Conservation (phyloP, 2,329 filamentous ascomycete species). For the Trichoderma hamatum region DNA sequence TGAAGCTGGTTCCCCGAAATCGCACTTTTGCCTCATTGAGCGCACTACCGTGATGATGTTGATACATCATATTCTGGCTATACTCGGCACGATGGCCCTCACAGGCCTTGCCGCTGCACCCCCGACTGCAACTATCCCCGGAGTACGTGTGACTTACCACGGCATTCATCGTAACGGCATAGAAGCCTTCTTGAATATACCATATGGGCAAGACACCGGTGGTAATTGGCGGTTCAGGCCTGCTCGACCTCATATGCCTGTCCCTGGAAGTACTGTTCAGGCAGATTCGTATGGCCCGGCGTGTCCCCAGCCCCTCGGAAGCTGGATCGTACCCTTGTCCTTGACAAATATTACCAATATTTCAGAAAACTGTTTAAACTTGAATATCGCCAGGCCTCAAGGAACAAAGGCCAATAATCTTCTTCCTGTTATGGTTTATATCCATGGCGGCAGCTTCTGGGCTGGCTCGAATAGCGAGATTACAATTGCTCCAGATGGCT, state of each 20-base stretch:
- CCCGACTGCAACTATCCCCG: constrained; percentile 30
- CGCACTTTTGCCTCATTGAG: neutral
- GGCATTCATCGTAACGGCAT: constrained; percentile 49
- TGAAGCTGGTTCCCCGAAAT: neutral
- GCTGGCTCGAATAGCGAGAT: constrained; percentile 39
- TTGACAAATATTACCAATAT: constrained; percentile 44
- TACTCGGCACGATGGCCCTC: neutral
- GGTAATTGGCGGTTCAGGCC: constrained; percentile 51
- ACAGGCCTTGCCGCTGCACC: neutral
- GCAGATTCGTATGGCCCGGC: constrained; percentile 47
- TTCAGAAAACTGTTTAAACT: constrained; percentile 43
- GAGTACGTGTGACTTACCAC: constrained; percentile 43
- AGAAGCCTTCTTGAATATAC: constrained; percentile 52
- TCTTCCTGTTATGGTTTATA: constrained; percentile 44
- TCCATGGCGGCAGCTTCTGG: constrained; percentile 42
- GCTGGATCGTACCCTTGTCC: constrained; percentile 36
- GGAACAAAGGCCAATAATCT: constrained; percentile 29
- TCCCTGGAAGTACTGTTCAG: constrained; percentile 40
- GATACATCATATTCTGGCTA: neutral
- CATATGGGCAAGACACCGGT: constrained; percentile 51
- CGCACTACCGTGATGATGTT: neutral
- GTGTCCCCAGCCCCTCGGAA: constrained; percentile 48
- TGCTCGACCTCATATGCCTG: constrained; percentile 41
- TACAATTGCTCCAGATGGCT: constrained; percentile 46
- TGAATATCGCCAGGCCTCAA: constrained; percentile 41